Base-by-base conservation (phyloP, 1,139 yeast genomes). In the Yamadazyma sp. region DNA sequence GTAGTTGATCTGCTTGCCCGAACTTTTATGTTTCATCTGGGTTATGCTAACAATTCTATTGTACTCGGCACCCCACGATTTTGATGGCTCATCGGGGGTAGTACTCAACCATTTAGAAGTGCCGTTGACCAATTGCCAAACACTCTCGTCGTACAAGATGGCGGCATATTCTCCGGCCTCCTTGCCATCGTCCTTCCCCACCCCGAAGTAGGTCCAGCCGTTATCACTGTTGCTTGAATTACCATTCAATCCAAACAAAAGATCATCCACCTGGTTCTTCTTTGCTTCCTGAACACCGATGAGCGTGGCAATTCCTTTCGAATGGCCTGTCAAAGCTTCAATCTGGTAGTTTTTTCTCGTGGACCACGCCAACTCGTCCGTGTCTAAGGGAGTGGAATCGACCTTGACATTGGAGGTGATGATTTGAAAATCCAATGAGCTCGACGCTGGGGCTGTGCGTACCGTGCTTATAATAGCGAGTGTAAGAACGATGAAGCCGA, bases 171-270 rank as follows among this genome's bases (percentile, higher is more conserved):
- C 79, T 11, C 79, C 78, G 3, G 51, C 47, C 14, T 53, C 55
- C 5, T 48, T 44, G 5, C 79, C 79, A 52, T 74, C 77, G 39
- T 70, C 73, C 54, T 79, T 58, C 2, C 79, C 79, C 20, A 66
- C 69, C 2, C 77, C 77, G 41, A 62, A 67, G 45, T 70, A 69
- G 7, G 57, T 55, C 66, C 71, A 75, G 3, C 56, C 51, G 23
- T 40, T 37, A 20, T 8, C 8, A 8, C 5, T 10, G n/a, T 9
- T 23, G 44, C 37, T 30, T 43, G 18, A 30, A 25, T 39, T 22
- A 4, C 24, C 29, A 30, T 56, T 56, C 29, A 60, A 47, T 1
- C 61, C 62, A 2, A 31, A 25, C 17, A 58, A 35, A 11, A 63
- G 49, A 45, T 63, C 69, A n/a, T 43, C 44, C 32, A 63, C 48